Base-by-base conservation (phyloP, 495 filamentous ascomycete genomes). In the Choiromyces venosus region DNA sequence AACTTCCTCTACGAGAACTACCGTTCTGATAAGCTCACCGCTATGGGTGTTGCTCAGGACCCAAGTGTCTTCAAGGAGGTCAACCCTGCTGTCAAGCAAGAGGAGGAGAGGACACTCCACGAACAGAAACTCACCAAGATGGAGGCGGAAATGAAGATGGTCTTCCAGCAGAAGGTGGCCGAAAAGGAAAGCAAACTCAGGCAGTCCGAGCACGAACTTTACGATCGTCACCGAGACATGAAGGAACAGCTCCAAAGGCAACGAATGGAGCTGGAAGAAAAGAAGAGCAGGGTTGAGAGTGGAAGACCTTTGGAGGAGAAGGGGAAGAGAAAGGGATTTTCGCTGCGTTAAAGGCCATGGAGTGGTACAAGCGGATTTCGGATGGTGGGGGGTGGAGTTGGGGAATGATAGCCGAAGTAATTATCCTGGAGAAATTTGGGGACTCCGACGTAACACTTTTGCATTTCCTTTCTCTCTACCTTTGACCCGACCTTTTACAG, bases 111-210 rank as follows among this genome's bases (percentile, higher is more conserved):
- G 80, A 88, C 89, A 70, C 87, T 99, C 69, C 95, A 99, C 88
- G 95, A 99, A 85, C 96, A 98, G 88, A 99, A 99, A 87, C 91
- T 99, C 76, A 91, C 93, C 79, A 99, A 99, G 92, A 99, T 99
- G 95, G 95, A 99, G 84, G 88, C 92, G 81, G 95, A 99, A 84
- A 99, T 99, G 95, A 98, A 98, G 92, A 97, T 98, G 95, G 95
- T 99, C 81, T 99, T 99, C 93, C 95, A 99, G 83, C 96, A 98
- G 83, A 99, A 99, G 91, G 95, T 99, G 33, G 89, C 92, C 73
- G 95, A 99, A 85, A 99, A 99, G 88, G 95, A 99, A 85, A 97
- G 93, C 89, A 99, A 99, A 85, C 87, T 99, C 83, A 95, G 93
- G 84, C 94, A 97, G 86, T 96, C 93, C 88, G 95, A 99, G 85